phyloP scores from a whole-genome alignment of 371 early-diverging fungal genomes.

The Chytridiales sp. region DNA sequence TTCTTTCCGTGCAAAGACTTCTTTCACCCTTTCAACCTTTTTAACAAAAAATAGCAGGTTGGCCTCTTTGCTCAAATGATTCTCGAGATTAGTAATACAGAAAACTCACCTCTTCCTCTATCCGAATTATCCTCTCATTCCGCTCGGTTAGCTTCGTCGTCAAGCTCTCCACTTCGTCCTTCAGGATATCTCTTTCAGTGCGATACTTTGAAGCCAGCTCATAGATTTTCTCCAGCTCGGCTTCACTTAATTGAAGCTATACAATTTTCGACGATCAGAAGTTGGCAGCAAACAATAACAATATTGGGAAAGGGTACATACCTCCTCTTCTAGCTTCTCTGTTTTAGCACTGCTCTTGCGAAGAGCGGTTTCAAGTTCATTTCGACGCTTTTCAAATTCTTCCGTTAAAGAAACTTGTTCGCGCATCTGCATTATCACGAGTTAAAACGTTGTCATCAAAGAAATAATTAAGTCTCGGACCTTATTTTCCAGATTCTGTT shows the following conservation, averaged over 20 bases:
- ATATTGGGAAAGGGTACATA: neutral
- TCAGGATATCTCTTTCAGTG: slow-evolving; percentile 37
- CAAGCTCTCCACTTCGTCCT: slow-evolving; percentile 33
- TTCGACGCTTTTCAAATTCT: slow-evolving; percentile 23
- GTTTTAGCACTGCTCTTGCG: slow-evolving; percentile 10
- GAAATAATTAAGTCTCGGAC: slow-evolving; percentile 14
- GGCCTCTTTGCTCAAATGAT: neutral
- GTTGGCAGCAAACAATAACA: neutral
- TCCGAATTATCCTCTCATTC: slow-evolving; percentile 49
- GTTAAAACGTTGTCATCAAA: neutral
- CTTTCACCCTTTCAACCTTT: slow-evolving; percentile 26
- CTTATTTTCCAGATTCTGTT: slow-evolving; percentile 55
- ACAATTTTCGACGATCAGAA: neutral
- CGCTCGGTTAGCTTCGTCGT: slow-evolving; percentile 40
- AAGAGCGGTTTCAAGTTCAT: slow-evolving; percentile 33
- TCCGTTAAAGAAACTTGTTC: slow-evolving; percentile 34
- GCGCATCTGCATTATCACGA: slow-evolving; percentile 16
- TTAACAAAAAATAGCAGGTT: too few species aligned
- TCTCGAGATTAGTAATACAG: neutral
- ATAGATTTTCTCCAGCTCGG: slow-evolving; percentile 33
- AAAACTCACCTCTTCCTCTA: slow-evolving; percentile 47
- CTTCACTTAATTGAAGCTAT: slow-evolving; percentile 35
- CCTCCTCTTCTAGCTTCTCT: slow-evolving; percentile 22
- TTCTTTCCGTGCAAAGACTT: slow-evolving; percentile 40
- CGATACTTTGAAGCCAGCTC: slow-evolving; percentile 34